A percentile compares a stretch with the other conserved stretches of the same genome.
Evolutionary conservation across 75 land plant species (phyloP).

Genomic region (Sequoiadendron giganteum): DNA sequence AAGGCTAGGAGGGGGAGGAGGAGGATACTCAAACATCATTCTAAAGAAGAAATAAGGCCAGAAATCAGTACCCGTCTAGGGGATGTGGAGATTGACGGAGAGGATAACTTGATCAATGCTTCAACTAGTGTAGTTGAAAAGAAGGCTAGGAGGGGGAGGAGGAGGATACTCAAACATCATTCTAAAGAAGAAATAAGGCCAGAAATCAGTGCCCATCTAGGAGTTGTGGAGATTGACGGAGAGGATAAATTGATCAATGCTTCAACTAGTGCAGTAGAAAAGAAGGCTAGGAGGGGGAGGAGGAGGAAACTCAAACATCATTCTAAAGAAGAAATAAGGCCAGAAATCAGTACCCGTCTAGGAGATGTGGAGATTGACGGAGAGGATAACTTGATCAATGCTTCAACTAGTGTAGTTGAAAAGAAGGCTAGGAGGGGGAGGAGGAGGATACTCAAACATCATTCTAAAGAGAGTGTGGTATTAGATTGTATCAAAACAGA

Average conservation of each 20-base stretch:
- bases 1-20: slow-evolving; percentile 13
- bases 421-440: slow-evolving; percentile 14
- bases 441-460: not conserved
- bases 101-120: not conserved
- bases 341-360: slow-evolving; percentile 61
- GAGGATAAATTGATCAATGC: slow-evolving; percentile 5
- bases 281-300: slow-evolving; percentile 14
- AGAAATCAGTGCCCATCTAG: slow-evolving; percentile 59
- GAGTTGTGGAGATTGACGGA: slow-evolving; percentile 18
- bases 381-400: slow-evolving; percentile 6
- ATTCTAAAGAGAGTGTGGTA: slow-evolving; percentile 14
- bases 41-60: slow-evolving; percentile 40
- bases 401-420: not conserved
- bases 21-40: not conserved
- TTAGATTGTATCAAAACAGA: slow-evolving; percentile 1
- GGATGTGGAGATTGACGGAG: slow-evolving; percentile 19
- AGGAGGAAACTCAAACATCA: not conserved
- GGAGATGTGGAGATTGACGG: slow-evolving; percentile 21
- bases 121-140: slow-evolving; percentile 2
- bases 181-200: slow-evolving; percentile 40
- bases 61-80: slow-evolving; percentile 57
- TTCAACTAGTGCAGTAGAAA: not conserved
- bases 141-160: slow-evolving; percentile 12
- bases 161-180: not conserved
- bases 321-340: slow-evolving; percentile 37